Evolutionary conservation across 208 protist species (phyloP), one percentile per base, ranked within the genome.

Genomic region (Trypanosoma mega): DNA sequence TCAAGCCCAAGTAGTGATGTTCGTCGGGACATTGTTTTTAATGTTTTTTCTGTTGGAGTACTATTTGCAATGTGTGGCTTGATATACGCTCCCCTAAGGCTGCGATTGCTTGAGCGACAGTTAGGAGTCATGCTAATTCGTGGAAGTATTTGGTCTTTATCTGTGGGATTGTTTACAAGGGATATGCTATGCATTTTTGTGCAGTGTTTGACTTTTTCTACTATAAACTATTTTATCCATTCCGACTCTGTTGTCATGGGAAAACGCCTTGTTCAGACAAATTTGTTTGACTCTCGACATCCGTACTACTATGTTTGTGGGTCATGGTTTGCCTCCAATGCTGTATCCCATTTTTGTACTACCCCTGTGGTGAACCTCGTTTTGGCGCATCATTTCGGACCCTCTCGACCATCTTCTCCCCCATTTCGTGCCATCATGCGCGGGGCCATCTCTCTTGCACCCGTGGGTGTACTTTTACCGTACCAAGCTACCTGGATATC

Each of bases 111-210:
- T 48, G 84, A 94, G 51, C 65, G 67, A 16, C 87, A 94, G 64
- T 34, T 86, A 0, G 83, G 84, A 1, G 68, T 86, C 14, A 78
- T 86, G 18, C 67, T 94, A 12, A 33, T 69, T 2, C 80, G 83
- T n/a, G 87, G 87, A n/a, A 83, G 71, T 41, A 53, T 91, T 18
- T 94, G 87, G 84, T 87, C 87, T 7, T 70, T 94, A 2, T 63
- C 78, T 16, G 73, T 64, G 21, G 80, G 79, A 11, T 30, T 87
- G 1, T 78, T 82, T 16, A 64, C 63, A 11, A 41, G 71, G 3
- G 73, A 80, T 51, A 0, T 94, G 3, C 18, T 63, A 34, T 90
- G 77, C 47, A 60, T 68, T 16, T 48, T 72, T 0, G 63, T 63
- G 12, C 87, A 94, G 58, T 52, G 48, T 24, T 43, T 78, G 4